Evolutionary conservation across 495 filamentous ascomycete genomes (phyloP), one percentile per base, ranked within the genome.

Genomic region (Penicillium canariense): DNA sequence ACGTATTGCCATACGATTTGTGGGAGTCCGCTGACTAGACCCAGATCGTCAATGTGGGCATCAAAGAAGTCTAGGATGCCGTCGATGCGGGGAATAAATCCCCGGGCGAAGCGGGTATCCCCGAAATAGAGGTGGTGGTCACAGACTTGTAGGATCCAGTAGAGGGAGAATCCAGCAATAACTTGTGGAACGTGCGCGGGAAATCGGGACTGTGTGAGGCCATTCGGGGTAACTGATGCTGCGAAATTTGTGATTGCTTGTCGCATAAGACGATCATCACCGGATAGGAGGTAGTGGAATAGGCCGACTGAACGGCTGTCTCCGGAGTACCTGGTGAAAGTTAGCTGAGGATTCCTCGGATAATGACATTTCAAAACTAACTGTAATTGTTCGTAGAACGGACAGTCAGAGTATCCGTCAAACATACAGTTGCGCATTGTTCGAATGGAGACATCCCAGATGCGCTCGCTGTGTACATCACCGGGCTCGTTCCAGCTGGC

Each of bases 31-130:
- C 66, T 67, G 36, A 74, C 59, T 2, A 73, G 61, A 15, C 71
- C 71, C 5, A 65, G 50, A 0, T 55, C 35, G 34, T 73, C 69
- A 43, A 68, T 47, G 31, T 69, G 61, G 0, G 54, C 36, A 17
- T 66, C 54, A 47, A 75, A 75, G 47, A 71, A 74, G 6, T 72
- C 68, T 2, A 75, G 56, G 0, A 75, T 62, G 2, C 69, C 70
- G 43, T 75, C 71, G 30, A 72, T 68, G 2, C 66, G 56, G 3
- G 68, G 68, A 0, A 75, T 30, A 11, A 72, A 71, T 0, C 52
- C 50, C 6, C 67, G 65, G 1, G 65, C 48, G 28, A 59, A 73
- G 8, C 20, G 20, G 0, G 27, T 62, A 18, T 75, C 71, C 4
- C 68, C 68, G 48, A 73, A 73, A 56, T 60, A 71, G 0, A 67